A percentile compares a stretch with the other conserved stretches of the same genome.
phyloP scores from a whole-genome alignment of 2,329 filamentous ascomycete species.

The Cladobotryum protrusum region DNA sequence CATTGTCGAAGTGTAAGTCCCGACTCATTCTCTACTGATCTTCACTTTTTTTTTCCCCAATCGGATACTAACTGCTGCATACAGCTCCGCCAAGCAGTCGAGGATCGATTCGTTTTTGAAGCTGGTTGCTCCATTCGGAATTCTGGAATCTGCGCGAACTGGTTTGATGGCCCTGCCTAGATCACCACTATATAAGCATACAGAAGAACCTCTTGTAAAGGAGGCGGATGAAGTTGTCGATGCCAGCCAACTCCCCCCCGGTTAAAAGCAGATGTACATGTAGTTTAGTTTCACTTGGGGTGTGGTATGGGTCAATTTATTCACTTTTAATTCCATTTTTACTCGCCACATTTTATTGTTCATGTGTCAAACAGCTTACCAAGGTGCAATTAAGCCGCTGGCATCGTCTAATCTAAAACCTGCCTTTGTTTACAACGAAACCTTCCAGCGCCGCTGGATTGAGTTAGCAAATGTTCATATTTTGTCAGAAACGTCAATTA shows the following conservation, averaged over 20 bases:
- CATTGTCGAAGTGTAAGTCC: constrained; percentile 87
- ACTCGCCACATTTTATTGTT: constrained; percentile 6
- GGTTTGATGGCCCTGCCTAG: constrained; percentile 95
- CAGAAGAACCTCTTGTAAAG: constrained; percentile 65
- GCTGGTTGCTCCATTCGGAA: constrained; percentile 87
- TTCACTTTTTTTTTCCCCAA: not conserved
- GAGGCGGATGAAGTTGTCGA: constrained; percentile 94
- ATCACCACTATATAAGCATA: constrained; percentile 73
- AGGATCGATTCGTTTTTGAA: constrained; percentile 98
- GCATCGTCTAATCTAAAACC: constrained; percentile 40
- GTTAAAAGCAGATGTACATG: constrained; percentile 44
- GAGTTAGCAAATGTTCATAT: constrained; percentile 13
- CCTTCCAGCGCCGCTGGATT: constrained; percentile 65
- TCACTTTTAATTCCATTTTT: no score
- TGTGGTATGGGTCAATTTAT: constrained; percentile 12
- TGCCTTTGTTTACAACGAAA: constrained; percentile 92
- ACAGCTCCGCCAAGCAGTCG: constrained; percentile 79
- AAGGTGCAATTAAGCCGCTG: no score
- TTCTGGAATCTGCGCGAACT: constrained; percentile 90
- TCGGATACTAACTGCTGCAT: constrained; percentile 17
- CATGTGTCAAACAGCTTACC: not conserved
- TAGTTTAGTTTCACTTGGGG: constrained; percentile 12
- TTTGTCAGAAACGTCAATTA: constrained; percentile 15
- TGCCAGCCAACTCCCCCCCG: constrained; percentile 85
- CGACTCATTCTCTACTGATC: not conserved